These are phyloP conservation scores for Vitis hybrid DNA, from an alignment of 177 flowering plant species.

Conservation along the genomic window DNA sequence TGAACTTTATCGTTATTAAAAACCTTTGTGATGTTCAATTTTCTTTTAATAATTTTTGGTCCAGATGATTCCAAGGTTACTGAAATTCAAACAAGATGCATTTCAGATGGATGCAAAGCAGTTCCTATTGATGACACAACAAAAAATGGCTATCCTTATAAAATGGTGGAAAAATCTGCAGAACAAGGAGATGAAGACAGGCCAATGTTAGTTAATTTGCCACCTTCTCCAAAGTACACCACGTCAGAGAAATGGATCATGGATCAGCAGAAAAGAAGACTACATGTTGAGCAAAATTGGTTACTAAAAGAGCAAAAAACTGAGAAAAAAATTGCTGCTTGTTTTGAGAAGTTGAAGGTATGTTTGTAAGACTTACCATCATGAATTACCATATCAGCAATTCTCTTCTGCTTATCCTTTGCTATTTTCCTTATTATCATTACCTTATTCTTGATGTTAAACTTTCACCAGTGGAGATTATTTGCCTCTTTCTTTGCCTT, in stretches of 20 bases:
- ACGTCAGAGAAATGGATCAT: conserved; percentile 85
- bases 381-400: neutral
- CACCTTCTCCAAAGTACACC: conserved; percentile 67
- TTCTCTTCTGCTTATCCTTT: neutral
- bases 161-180: conserved; percentile 21
- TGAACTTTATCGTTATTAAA: conserved; percentile 11
- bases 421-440: too few species aligned
- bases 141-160: conserved; percentile 22
- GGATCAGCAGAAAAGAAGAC: conserved; percentile 68
- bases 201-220: conserved; percentile 28
- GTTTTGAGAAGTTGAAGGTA: conserved; percentile 75
- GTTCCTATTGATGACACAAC: conserved; percentile 19
- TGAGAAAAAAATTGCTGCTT: conserved; percentile 52
- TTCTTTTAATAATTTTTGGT: neutral
- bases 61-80: conserved; percentile 25
- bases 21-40: conserved; percentile 9
- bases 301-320: conserved; percentile 63
- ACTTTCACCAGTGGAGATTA: too few species aligned
- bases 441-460: too few species aligned
- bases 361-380: neutral
- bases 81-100: conserved; percentile 24
- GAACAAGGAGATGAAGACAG: conserved; percentile 48
- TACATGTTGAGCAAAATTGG: conserved; percentile 57
- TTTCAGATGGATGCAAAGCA: conserved; percentile 27
- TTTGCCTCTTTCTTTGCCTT: neutral